Base-by-base conservation (phyloP, 2,329 filamentous ascomycete species). In the Venturia nashicola region DNA sequence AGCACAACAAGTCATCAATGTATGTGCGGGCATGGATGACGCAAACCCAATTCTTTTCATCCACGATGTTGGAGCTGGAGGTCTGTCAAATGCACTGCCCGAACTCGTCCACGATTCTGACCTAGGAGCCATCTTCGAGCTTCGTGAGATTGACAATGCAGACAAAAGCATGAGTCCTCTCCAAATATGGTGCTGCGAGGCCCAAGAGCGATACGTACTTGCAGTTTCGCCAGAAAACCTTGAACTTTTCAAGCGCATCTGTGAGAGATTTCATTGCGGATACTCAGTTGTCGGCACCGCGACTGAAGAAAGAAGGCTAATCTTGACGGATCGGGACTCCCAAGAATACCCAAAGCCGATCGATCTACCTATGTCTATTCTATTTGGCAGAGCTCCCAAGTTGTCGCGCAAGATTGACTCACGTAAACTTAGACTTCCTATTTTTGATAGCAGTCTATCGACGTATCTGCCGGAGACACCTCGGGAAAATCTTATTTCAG, bases 1-100 rank as follows among this genome's bases (percentile, higher is more conserved):
- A 69, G 94, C 93, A 1, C 94, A 99, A 77, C 96, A 97, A 84
- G 94, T 99, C 68, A 99, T 99, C 76, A 94, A 97, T 75, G 87
- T 91, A 5, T 99, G 94, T 74, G 86, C 89, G 36, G 87, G 90
- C 3, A 83, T 97, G 70, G 93, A 92, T 18, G 79, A 86, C 4
- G 81, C 91, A 67, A 97, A 89, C 72, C 94, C 94, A 0, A 97
- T 99, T 69, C 88, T 90, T 64, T 93, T 97, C 78, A 97, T 99
- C 67, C 94, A 99, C 74, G 94, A 99, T 72, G 94, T 99, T 57
- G 94, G 94, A 67, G 94, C 94, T 61, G 94, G 94, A 71, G 94
- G 94, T 65, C 78, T 92, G 40, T 91, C 88, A 1, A 88, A 88
- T 68, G 92, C 91, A 42, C 80, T 97, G 18, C 91, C 93, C 9